Evolutionary conservation across 2,329 filamentous ascomycete species (phyloP).

Genomic region (Cryphonectria naterciae): DNA sequence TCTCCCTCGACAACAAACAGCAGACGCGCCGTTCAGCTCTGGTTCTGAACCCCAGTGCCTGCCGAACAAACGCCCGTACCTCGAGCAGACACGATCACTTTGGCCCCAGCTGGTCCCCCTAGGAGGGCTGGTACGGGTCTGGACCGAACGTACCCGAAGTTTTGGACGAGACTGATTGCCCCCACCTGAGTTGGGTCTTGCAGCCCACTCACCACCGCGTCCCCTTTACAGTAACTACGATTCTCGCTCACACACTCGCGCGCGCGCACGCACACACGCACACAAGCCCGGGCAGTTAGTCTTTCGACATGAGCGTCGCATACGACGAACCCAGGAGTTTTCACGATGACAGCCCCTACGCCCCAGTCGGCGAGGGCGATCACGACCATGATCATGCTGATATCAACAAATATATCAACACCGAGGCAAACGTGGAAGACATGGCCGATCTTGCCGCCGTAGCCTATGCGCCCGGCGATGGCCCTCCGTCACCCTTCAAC

Average conservation of each 20-base stretch:
- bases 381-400: constrained; percentile 42
- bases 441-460: constrained; percentile 42
- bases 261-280: not conserved
- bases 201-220: not conserved
- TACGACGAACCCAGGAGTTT: constrained; percentile 57
- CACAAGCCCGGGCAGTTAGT: not conserved
- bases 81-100: not conserved
- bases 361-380: constrained; percentile 46
- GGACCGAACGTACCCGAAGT: not conserved
- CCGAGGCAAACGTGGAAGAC: constrained; percentile 44
- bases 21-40: not conserved
- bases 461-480: constrained; percentile 32
- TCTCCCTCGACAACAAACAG: not conserved
- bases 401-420: constrained; percentile 29
- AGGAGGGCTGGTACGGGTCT: not conserved
- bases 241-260: not conserved
- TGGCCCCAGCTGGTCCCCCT: not conserved
- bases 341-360: constrained; percentile 53
- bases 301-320: constrained; percentile 52
- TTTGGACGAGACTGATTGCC: not conserved
- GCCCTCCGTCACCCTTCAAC: constrained; percentile 21
- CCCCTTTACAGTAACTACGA: not conserved
- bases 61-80: not conserved
- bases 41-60: not conserved
- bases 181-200: not conserved